Base-by-base conservation (phyloP, 179 eudicot genomes). In the Pouteria campechiana region DNA sequence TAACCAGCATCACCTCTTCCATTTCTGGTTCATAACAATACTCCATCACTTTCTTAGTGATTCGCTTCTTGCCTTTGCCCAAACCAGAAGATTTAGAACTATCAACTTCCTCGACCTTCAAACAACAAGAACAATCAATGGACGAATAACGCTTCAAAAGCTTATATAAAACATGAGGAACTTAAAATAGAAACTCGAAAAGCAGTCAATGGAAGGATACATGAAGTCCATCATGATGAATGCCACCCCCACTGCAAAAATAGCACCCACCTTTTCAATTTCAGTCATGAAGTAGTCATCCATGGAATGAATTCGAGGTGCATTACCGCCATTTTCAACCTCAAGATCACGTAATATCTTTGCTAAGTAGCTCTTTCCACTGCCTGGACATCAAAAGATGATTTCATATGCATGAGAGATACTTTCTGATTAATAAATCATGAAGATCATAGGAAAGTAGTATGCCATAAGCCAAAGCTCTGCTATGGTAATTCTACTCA, bases 251-350 rank as follows among this genome's bases (percentile, higher is more conserved):
- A 38, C 5, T 38, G 3, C 28, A 41, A 7, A 14, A 23, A 36
- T 5, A 13, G 5, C 1, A 37, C 62, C 55, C 35, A 85, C 98
- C 98, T 90, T 86, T 73, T 86, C 98, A 53, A 90, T 94, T 74
- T 90, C 98, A 17, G 76, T 86, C 93, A 90, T 86, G 64, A 86
- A 90, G 68, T 90, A 90, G 57, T 90, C 98, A 70, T 90, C 98
- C 87, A 90, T 90, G 41, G 98, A 81, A 77, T 90, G 90, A 57
- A 90, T 86, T 48, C 98, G 71, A 38, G 98, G 98, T 54, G 87
- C 94, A 44, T 46, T 61, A 32, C 98, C 94, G 60, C 98, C 98
- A 61, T 79, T 74, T 60, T 90, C 95, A 57, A 90, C 84, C 77
- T 90, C 98, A 59, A 90, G 61, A 40, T 90, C 95, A 58, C 95